A percentile compares a stretch with the other conserved stretches of the same genome.
phyloP scores from a whole-genome alignment of 306 rosid genomes.

The Amphicarpaea edgeworthii region DNA sequence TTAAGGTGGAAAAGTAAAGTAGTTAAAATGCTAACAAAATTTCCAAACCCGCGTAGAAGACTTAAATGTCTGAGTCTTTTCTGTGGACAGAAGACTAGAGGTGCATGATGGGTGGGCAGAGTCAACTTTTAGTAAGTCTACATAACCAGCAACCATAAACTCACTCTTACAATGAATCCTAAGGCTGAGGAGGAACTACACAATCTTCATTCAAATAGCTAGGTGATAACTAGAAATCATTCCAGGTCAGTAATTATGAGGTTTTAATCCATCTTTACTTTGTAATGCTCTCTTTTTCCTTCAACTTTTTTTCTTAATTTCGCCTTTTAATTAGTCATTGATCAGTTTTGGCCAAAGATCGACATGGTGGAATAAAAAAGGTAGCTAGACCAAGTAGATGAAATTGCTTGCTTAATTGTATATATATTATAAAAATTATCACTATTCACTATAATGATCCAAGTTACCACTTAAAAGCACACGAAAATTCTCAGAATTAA shows the following conservation, averaged over 20 bases:
- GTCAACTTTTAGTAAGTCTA: background rate
- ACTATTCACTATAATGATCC: too few species aligned
- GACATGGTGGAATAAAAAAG: background rate
- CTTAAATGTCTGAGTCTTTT: background rate
- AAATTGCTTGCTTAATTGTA: background rate
- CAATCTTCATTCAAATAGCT: background rate
- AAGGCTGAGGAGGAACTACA: background rate
- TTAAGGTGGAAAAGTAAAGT: background rate
- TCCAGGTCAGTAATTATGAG: constrained; percentile 2
- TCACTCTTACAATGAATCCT: background rate
- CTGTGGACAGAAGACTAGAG: background rate
- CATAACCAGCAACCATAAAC: background rate
- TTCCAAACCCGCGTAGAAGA: background rate
- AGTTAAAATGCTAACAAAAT: background rate
- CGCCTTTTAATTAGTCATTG: background rate
- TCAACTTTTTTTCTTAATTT: background rate
- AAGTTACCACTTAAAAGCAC: background rate
- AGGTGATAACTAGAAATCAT: background rate
- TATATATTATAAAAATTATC: too few species aligned
- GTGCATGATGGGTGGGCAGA: background rate
- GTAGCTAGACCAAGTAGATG: background rate
- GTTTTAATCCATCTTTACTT: background rate
- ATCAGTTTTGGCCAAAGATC: background rate
- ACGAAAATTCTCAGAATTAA: background rate
- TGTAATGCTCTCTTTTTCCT: background rate